Evolutionary conservation across 768 basidiomycete species (phyloP), one percentile per base, ranked within the genome.

Genomic region (Tricholomella constricta): DNA sequence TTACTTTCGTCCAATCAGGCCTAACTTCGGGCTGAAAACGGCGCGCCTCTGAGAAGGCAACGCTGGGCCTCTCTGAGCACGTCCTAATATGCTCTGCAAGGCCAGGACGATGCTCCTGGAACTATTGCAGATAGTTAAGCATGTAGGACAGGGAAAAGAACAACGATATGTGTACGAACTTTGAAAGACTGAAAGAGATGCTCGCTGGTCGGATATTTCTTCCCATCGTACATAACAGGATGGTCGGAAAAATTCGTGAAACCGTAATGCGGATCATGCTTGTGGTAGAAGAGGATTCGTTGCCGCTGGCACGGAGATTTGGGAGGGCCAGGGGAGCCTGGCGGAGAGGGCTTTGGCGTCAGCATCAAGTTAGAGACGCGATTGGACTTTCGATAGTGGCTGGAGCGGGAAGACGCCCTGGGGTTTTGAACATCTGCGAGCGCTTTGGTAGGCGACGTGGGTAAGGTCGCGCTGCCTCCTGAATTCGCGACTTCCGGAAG

Each of bases 111-210:
- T 79, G 74, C 3, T 76, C 75, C 52, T 85, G 72, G 57, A 89
- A 89, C 84, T 88, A 7, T 22, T 51, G 41, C 54, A 26, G 46
- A 55, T 44, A 27, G 43, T 54, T 46, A 48, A 41, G 40, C 41
- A 36, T 20, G 25, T 1, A 26, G 52, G 15, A 1, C 20, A 46
- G 20, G 43, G 51, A 27, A 41, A 12, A 20, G n/a, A 22, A 14
- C 34, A 20, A n/a, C n/a, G n/a, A n/a, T n/a, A n/a, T n/a, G n/a
- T n/a, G 29, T n/a, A 57, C 66, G 10, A 49, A 84, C 85, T 65
- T 88, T 89, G 70, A 88, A 79, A 2, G 88, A 84, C 59, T 89
- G 88, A 61, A 88, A 89, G 10, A 89, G 77, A 66, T 89, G 88
- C 63, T 89, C 88, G 62, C 85, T 85, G 0, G 88, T 90, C 1